phyloP scores from a whole-genome alignment of 768 basidiomycete species.

The Xanthoconium purpureum region DNA sequence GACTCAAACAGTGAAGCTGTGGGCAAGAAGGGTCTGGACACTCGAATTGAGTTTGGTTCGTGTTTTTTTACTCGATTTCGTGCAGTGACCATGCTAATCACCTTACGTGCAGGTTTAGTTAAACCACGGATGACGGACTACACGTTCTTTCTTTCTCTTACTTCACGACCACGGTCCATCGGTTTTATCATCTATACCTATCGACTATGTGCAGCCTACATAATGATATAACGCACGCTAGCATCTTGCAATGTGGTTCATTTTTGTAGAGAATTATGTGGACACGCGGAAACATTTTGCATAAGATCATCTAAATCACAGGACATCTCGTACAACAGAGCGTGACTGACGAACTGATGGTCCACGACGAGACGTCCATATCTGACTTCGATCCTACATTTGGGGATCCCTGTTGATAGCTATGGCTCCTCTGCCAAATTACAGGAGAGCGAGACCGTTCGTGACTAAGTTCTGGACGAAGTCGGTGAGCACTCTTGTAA shows the following conservation, averaged over 20 bases:
- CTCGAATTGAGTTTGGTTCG: conserved; percentile 89
- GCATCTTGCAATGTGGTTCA: conserved; percentile 20
- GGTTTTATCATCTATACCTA: conserved; percentile 26
- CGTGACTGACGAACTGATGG: too few relatives aligned
- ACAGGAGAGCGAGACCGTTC: background rate
- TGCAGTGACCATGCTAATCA: background rate
- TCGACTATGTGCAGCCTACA: conserved; percentile 25
- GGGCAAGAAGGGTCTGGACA: conserved; percentile 98
- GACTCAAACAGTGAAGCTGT: conserved; percentile 73
- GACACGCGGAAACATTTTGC: background rate
- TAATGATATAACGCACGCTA: conserved; percentile 28
- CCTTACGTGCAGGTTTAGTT: conserved; percentile 21
- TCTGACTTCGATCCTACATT: background rate
- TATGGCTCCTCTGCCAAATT: too few relatives aligned
- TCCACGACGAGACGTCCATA: background rate
- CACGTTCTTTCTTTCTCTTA: conserved; percentile 7
- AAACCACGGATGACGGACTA: conserved; percentile 8
- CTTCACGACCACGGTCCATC: conserved; percentile 20
- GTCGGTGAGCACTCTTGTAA: too few relatives aligned
- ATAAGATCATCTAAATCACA: background rate
- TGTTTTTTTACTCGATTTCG: conserved; percentile 6
- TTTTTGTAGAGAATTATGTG: background rate
- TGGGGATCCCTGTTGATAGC: too few relatives aligned
- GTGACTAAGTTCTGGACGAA: background rate
- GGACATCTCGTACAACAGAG: background rate